Percentiles rank a stretch among this genome's conserved stretches.
Conservation (phyloP, 768 basidiomycete species). For the Russula foetens region DNA sequence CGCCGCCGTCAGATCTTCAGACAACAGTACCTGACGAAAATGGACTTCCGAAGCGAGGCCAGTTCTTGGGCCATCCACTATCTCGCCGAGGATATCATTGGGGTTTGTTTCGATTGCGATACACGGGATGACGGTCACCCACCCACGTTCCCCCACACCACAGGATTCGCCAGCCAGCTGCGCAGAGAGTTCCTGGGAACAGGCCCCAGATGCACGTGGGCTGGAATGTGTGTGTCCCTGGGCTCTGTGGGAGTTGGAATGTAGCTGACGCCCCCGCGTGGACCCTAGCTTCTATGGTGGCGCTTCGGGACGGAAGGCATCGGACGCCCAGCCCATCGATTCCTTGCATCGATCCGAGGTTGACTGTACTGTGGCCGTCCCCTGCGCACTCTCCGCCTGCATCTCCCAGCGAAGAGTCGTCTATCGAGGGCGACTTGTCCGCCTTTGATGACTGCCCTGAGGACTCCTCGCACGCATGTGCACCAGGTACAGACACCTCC, state of each 20-base stretch:
- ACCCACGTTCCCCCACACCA: not conserved
- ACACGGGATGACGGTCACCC: not conserved
- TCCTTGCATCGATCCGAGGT: slow-evolving; percentile 10
- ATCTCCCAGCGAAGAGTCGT: not conserved
- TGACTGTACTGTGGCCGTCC: slow-evolving; percentile 4
- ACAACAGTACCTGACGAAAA: not conserved
- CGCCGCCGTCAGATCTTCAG: not conserved
- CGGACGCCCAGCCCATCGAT: slow-evolving; percentile 3
- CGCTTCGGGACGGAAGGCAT: not conserved
- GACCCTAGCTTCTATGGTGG: not conserved
- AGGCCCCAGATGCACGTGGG: not conserved
- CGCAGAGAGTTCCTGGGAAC: not conserved
- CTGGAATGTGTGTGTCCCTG: slow-evolving; percentile 1
- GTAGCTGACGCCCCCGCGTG: not conserved
- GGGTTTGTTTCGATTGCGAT: not conserved
- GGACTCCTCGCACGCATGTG: not conserved
- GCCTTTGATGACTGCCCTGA: not conserved
- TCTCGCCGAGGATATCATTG: slow-evolving; percentile 1
- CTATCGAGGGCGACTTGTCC: not conserved
- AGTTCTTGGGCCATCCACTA: not conserved
- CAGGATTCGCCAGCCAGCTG: not conserved
- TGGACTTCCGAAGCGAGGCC: slow-evolving; percentile 9
- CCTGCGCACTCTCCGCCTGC: not conserved
- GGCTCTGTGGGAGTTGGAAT: not conserved
- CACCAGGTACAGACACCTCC: not conserved